A percentile compares a stretch with the other conserved stretches of the same genome.
phyloP scores from a whole-genome alignment of 2,329 filamentous ascomycete genomes.

The Pleomassaria siparia region DNA sequence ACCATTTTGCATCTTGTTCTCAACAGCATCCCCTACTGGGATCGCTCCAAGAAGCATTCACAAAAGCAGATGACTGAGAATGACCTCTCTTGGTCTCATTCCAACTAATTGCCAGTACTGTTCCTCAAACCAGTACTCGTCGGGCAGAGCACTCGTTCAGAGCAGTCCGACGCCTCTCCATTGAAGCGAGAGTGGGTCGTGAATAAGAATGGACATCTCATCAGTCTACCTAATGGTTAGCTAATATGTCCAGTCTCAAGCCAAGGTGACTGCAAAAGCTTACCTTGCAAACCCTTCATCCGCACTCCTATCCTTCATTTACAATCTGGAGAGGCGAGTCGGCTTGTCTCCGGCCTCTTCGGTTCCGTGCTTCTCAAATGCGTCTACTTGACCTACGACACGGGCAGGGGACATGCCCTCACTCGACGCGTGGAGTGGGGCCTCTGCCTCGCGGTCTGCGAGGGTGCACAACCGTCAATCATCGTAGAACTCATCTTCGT shows the following conservation, averaged over 20 bases:
- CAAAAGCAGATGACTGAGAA: conserved; percentile 30
- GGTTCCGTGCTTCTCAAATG: conserved; percentile 24
- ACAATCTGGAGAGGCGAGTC: conserved; percentile 45
- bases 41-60: conserved; percentile 24
- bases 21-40: conserved; percentile 19
- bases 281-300: conserved; percentile 40
- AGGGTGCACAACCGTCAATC: conserved; percentile 91
- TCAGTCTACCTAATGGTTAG: conserved; percentile 25
- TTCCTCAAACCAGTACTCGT: conserved; percentile 18
- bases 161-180: conserved; percentile 34
- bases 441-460: conserved; percentile 82
- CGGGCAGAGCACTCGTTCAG: conserved; percentile 10
- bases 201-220: conserved; percentile 40
- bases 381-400: conserved; percentile 37
- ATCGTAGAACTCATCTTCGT: conserved; percentile 86
- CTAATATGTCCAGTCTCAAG: conserved; percentile 5
- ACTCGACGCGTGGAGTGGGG: conserved; percentile 59
- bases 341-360: conserved; percentile 34
- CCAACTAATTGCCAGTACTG: conserved; percentile 3
- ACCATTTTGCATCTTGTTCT: conserved; percentile 28
- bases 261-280: conserved; percentile 7
- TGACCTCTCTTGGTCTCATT: conserved; percentile 3
- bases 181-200: conserved; percentile 39
- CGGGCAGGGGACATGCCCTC: conserved; percentile 57
- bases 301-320: conserved; percentile 35